phyloP scores from a whole-genome alignment of 768 basidiomycete genomes.

The Clathrus columnatus region DNA sequence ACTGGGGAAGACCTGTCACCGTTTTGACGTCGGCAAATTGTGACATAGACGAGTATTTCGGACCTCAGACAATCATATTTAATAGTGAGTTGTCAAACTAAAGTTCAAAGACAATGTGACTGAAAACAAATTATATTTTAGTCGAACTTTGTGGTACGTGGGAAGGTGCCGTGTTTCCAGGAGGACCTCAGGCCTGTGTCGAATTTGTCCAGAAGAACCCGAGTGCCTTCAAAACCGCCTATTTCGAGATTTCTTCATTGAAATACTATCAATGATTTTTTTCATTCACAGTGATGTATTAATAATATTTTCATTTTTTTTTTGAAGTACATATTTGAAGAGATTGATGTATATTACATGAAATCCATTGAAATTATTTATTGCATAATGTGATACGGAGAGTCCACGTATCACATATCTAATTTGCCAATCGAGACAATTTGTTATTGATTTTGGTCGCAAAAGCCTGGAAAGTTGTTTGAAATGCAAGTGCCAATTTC shows the following conservation, averaged over 20 bases:
- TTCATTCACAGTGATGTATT: neutral
- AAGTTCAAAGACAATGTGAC: neutral
- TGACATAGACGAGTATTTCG: constrained; percentile 10
- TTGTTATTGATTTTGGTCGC: too few relatives aligned
- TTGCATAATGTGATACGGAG: too few relatives aligned
- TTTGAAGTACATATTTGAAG: too few relatives aligned
- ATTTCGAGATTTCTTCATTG: constrained; percentile 11
- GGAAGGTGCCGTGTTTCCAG: constrained; percentile 11
- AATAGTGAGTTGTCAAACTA: constrained; percentile 1
- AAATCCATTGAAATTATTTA: too few relatives aligned
- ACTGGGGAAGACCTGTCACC: constrained; percentile 13
- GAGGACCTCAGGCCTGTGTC: constrained; percentile 9
- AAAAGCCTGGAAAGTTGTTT: too few relatives aligned
- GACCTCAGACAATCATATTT: constrained; percentile 11
- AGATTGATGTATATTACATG: too few relatives aligned
- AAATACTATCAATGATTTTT: constrained; percentile 6
- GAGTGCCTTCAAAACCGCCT: constrained; percentile 8
- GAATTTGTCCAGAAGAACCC: constrained; percentile 12
- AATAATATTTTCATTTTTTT: neutral
- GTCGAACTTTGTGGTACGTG: constrained; percentile 13
- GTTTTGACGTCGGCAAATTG: constrained; percentile 7
- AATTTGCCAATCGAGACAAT: too few relatives aligned
- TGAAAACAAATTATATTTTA: neutral
- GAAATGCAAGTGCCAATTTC: too few relatives aligned
- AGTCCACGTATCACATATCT: too few relatives aligned